Base-by-base conservation (phyloP, 345 rosid species). In the Xanthoceras sorbifolium region DNA sequence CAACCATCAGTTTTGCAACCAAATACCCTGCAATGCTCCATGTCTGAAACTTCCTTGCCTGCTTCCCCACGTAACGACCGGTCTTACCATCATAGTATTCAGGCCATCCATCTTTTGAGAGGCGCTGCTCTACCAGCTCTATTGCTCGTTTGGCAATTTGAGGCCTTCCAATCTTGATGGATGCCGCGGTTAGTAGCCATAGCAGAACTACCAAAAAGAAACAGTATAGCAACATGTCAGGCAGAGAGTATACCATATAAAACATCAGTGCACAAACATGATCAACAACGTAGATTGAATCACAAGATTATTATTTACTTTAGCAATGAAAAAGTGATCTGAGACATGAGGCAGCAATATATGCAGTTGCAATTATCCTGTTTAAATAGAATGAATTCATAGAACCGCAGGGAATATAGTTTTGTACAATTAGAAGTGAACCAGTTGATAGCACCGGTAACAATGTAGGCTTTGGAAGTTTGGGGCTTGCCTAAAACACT, bases 131-230 rank as follows among this genome's bases (percentile, higher is more conserved):
- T 0, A 55, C 85, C 64, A 78, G 77, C 62, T 87, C 87, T 48
- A 87, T 84, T 0, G 90, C 90, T 72, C 87, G 73, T 75, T 81
- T 84, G 28, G 90, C 87, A 7, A 76, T 87, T 57, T 87, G 89
- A 9, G 89, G 90, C 72, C 90, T 80, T 54, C 90, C 90, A 0
- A 78, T 87, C 78, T 87, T 87, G 75, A 87, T 87, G 66, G 89
- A 85, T 29, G 90, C 90, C 1, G 87, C 90, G 32, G 90, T 77
- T 10, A 87, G 89, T 67, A 87, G 77, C 90, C 90, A 87, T 23
- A 85, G 40, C 22, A 85, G 81, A 54, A 79, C 89, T 85, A 57
- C 60, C 60, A 50, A 23, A 71, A 42, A 29, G 61, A 23, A 64
- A 71, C 18, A 62, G 44, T 15, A 74, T 31, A 23, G 46, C 15